phyloP scores from a whole-genome alignment of 768 basidiomycete species.

The Pisolithus microcarpus region DNA sequence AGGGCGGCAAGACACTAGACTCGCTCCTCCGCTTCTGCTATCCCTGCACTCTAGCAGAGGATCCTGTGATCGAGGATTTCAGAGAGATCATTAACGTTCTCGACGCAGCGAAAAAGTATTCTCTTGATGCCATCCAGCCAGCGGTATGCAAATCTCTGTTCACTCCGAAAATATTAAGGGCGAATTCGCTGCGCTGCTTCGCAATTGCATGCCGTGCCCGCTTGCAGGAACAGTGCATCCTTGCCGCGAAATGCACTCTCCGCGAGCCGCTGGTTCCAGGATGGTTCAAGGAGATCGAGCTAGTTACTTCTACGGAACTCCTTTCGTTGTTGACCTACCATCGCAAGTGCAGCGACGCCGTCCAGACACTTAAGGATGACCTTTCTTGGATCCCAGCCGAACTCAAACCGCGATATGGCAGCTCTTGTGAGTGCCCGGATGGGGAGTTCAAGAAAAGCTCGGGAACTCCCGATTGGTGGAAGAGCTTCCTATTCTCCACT shows the following conservation, averaged over 20 bases:
- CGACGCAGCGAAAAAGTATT: conserved; percentile 11
- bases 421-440: background rate
- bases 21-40: conserved; percentile 23
- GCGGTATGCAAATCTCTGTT: conserved; percentile 15
- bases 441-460: too few relatives aligned
- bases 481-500: conserved; percentile 9
- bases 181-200: conserved; percentile 24
- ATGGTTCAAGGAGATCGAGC: conserved; percentile 20
- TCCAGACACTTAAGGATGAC: conserved; percentile 2
- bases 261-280: conserved; percentile 14
- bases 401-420: background rate
- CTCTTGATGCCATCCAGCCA: conserved; percentile 10
- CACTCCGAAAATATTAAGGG: conserved; percentile 11
- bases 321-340: conserved; percentile 21
- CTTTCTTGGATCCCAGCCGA: conserved; percentile 8
- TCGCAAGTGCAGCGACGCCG: conserved; percentile 6
- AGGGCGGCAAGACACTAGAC: conserved; percentile 19
- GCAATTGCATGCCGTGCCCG: conserved; percentile 24
- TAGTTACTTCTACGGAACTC: conserved; percentile 22
- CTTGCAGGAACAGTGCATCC: conserved; percentile 15
- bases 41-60: conserved; percentile 14
- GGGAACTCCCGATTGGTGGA: conserved; percentile 13
- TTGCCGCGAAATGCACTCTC: conserved; percentile 26
- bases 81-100: conserved; percentile 7
- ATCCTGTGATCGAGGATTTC: conserved; percentile 9